Conservation (phyloP, 441 rosid genomes). For the Adansonia rubrostipa region DNA sequence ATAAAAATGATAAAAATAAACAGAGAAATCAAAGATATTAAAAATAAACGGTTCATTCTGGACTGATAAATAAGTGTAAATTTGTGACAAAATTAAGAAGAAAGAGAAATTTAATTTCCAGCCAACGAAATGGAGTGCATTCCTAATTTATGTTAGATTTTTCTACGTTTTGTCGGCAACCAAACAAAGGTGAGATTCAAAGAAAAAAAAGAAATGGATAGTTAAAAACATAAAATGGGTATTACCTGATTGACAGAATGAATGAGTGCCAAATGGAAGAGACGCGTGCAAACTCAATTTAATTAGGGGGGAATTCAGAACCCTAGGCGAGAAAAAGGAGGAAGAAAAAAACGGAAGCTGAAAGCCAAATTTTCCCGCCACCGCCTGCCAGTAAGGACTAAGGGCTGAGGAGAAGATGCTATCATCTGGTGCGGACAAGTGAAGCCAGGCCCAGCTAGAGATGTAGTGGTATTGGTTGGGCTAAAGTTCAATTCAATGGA, state of each 20-base stretch:
- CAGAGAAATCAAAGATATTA: neutral
- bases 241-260: neutral
- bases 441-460: neutral
- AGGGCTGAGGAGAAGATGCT: neutral
- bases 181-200: neutral
- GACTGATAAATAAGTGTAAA: neutral
- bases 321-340: neutral
- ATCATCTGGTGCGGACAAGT: neutral
- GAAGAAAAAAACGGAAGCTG: neutral
- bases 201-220: neutral
- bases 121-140: neutral
- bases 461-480: neutral
- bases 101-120: neutral
- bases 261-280: neutral
- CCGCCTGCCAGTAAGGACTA: neutral
- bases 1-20: neutral
- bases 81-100: neutral
- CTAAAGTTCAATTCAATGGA: neutral
- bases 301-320: neutral
- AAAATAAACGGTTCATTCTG: neutral
- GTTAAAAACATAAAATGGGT: neutral
- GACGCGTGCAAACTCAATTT: neutral
- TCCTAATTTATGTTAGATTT: neutral
- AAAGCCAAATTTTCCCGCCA: slow-evolving; percentile 6
- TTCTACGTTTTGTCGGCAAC: neutral